Evolutionary conservation across 495 filamentous ascomycete genomes (phyloP).

Genomic region (Chaetomium cochliodes): DNA sequence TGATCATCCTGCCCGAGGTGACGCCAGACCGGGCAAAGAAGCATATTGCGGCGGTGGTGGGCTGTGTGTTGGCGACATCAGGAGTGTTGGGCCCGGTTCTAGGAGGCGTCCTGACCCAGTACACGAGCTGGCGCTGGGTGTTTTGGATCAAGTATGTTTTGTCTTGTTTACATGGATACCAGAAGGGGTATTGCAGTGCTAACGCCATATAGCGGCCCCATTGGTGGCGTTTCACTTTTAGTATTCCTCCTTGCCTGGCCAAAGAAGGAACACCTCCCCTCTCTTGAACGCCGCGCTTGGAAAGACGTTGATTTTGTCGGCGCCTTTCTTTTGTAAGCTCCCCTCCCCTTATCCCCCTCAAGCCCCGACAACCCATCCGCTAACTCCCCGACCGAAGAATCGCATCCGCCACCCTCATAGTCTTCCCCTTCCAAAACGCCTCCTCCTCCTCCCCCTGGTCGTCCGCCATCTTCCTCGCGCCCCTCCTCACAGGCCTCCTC

Average conservation of each 20-base stretch:
- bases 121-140: constrained; percentile 63
- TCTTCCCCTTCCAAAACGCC: constrained; percentile 60
- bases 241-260: constrained; percentile 52
- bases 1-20: constrained; percentile 55
- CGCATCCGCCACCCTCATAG: constrained; percentile 54
- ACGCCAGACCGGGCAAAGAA: constrained; percentile 39
- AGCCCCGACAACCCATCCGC: not conserved
- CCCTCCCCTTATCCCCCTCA: not conserved
- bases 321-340: constrained; percentile 46
- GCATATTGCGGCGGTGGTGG: constrained; percentile 38
- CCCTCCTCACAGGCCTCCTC: constrained; percentile 43
- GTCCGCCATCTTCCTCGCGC: constrained; percentile 44
- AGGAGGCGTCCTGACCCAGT: constrained; percentile 61
- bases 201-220: constrained; percentile 40
- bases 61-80: constrained; percentile 33
- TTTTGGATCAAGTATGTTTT: constrained; percentile 63
- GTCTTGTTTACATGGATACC: not conserved
- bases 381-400: constrained; percentile 35
- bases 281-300: constrained; percentile 39
- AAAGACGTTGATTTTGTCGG: constrained; percentile 56
- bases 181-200: constrained; percentile 11
- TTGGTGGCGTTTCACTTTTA: constrained; percentile 50
- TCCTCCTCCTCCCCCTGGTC: constrained; percentile 42
- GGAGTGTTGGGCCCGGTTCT: constrained; percentile 58
- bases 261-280: constrained; percentile 35